Base-by-base conservation (phyloP, 2,329 filamentous ascomycete species). In the Beauveria australis region DNA sequence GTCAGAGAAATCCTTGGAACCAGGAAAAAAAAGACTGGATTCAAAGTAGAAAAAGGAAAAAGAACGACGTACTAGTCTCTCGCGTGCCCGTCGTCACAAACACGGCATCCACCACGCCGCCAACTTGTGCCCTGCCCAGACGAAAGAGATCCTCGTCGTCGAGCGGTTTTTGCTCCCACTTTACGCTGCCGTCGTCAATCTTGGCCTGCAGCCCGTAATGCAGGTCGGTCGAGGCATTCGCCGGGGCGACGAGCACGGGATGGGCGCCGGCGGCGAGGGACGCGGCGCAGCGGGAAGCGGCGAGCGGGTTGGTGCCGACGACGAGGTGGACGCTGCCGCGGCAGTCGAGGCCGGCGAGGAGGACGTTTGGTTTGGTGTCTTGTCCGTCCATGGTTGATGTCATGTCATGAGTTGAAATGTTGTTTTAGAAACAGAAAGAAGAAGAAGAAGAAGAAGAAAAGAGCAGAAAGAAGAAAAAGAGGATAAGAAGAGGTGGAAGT, bases 261-360 rank as follows among this genome's bases (percentile, higher is more conserved):
- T 74, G 84, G 54, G 94, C 94, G 67, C 93, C 93, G 18, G 91
- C 89, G 68, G 88, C 84, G 55, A 97, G 75, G 3, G 91, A 92
- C 70, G 91, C 89, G 14, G 82, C 77, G 75, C 90, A 95, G 67
- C 94, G 85, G 37, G 91, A 84, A 57, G 89, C 88, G n/a, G 94
- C 93, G 46, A 99, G 82, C 16, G 93, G 86, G 69, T 92, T 94
- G 40, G 88, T 87, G 62, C 94, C 94, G 64, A 97, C 75, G 68
- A 99, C 84, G 61, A 99, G 80, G 72, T 99, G 94, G 46, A 92
- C 74, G 70, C 91, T 88, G 53, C 78, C 81, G 55, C 80, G 80
- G 69, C 85, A 87, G 71, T 92, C 86, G 65, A 88, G 80, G 53
- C 89, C 86, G 51, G 89, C 88, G 53, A 95, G 84, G 56, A 95